phyloP scores from a whole-genome alignment of 257 asterid species.

The Ocimum tenuiflorum region DNA sequence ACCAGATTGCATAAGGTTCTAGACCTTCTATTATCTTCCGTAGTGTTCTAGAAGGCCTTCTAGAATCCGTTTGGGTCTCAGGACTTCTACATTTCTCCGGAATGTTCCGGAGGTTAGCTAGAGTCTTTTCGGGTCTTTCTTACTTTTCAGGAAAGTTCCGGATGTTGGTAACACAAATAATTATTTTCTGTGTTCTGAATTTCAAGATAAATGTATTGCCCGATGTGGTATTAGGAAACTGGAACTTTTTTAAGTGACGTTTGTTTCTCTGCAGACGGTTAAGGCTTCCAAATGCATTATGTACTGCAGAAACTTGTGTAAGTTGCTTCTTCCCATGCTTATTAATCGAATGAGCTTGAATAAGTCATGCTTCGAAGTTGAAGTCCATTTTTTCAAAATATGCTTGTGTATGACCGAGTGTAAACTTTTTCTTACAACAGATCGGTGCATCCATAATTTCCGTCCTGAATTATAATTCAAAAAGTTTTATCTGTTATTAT shows the following conservation, averaged over 20 bases:
- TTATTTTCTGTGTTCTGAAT: slow-evolving; percentile 9
- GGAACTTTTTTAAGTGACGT: slow-evolving; percentile 1
- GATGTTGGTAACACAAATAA: no score
- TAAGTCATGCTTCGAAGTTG: background rate
- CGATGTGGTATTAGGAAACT: slow-evolving; percentile 6
- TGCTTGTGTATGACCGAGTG: no score
- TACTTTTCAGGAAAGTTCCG: no score
- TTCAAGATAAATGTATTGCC: background rate
- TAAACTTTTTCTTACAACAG: no score
- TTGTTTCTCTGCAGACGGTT: slow-evolving; percentile 57
- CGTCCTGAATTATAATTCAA: background rate
- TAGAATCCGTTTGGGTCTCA: no score
- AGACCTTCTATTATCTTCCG: no score
- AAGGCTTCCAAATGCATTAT: slow-evolving; percentile 66
- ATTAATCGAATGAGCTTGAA: slow-evolving; percentile 12
- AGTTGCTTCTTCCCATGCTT: slow-evolving; percentile 32
- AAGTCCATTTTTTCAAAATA: background rate
- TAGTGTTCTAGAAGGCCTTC: no score
- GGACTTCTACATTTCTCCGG: no score
- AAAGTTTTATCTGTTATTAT: background rate
- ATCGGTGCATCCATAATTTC: background rate
- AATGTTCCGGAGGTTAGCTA: no score
- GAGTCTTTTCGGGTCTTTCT: no score
- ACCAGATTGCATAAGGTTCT: no score
- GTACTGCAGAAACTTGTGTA: slow-evolving; percentile 75